phyloP scores from a whole-genome alignment of 495 filamentous ascomycete species.

The Xylaria venustula region DNA sequence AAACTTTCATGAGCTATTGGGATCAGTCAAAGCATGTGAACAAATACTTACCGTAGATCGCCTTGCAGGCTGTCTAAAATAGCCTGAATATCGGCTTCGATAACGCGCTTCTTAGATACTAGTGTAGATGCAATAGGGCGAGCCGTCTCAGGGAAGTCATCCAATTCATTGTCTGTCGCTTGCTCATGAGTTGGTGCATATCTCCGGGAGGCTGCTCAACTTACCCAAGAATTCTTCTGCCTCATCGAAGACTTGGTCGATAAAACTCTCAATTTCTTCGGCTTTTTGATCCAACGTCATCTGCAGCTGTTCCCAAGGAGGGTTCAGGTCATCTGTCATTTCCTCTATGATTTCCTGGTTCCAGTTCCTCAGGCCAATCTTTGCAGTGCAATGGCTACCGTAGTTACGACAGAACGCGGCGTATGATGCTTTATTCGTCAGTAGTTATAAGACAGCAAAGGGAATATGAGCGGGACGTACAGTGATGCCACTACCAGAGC shows the following conservation, averaged over 20 bases:
- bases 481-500: conserved; percentile 13
- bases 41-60: conserved; percentile 2
- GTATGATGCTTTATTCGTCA: conserved; percentile 23
- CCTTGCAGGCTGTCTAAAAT: conserved; percentile 4
- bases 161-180: conserved; percentile 5
- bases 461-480: neutral
- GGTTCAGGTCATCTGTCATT: conserved; percentile 29
- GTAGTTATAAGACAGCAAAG: neutral
- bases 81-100: conserved; percentile 14
- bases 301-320: conserved; percentile 25
- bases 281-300: neutral
- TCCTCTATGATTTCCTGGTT: conserved; percentile 38
- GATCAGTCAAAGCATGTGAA: too few species aligned
- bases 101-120: conserved; percentile 8
- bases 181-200: neutral
- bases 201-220: neutral
- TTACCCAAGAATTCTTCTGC: conserved; percentile 17
- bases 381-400: conserved; percentile 25
- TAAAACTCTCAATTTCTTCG: neutral
- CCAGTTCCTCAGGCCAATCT: conserved; percentile 29
- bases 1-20: neutral
- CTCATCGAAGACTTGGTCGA: conserved; percentile 16
- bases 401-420: conserved; percentile 34
- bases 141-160: conserved; percentile 6
- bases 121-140: conserved; percentile 13